These are phyloP conservation scores for Metarhizium sp. DNA, from an alignment of 2,329 filamentous ascomycete genomes.

Conservation along the genomic window DNA sequence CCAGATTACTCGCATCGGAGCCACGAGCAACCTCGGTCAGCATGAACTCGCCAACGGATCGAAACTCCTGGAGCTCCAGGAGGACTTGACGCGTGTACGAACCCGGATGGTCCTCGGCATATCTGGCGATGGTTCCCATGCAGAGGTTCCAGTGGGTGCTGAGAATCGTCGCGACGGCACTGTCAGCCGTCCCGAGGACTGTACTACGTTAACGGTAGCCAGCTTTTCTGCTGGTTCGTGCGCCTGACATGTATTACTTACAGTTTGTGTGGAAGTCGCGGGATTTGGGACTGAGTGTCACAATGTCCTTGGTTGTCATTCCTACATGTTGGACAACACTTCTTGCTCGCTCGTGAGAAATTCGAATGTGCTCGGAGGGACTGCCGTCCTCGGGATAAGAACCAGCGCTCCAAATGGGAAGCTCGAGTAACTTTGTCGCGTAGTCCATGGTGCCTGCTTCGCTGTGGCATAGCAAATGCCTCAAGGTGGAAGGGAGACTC, in stretches of 20 bases:
- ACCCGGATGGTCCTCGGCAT: constrained; percentile 6
- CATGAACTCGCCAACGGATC: constrained; percentile 23
- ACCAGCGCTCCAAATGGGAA: not conserved
- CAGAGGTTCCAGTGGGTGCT: constrained; percentile 23
- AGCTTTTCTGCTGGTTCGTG: not conserved
- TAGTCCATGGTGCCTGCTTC: not conserved
- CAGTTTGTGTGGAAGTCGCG: constrained; percentile 15
- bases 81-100: constrained; percentile 9
- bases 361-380: not conserved
- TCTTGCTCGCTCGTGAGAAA: not conserved
- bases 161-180: constrained; percentile 11
- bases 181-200: constrained; percentile 10
- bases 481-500: too few species aligned
- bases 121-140: constrained; percentile 15
- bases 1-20: constrained; percentile 26
- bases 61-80: constrained; percentile 12
- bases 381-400: not conserved
- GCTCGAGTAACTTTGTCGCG: not conserved
- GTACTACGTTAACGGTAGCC: not conserved
- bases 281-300: constrained; percentile 13
- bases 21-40: constrained; percentile 30
- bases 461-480: not conserved
- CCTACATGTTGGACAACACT: not conserved
- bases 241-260: constrained; percentile 1
- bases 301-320: constrained; percentile 9